Conservation (phyloP, 768 basidiomycete species). For the Termitomyces sp. region DNA sequence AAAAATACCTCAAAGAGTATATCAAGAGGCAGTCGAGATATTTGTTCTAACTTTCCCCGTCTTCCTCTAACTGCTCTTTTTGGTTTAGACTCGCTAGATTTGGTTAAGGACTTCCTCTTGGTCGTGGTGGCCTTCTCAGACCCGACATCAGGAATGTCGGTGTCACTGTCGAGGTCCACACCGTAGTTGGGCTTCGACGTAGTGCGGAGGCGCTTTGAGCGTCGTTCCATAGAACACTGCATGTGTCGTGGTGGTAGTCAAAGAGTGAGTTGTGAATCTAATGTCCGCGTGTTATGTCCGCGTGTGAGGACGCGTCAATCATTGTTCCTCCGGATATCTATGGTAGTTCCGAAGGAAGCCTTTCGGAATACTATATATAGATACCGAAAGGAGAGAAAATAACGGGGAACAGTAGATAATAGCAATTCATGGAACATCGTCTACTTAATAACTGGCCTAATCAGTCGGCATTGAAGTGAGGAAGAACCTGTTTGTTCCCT, state of each 20-base stretch:
- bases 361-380: neutral
- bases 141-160: neutral
- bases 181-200: neutral
- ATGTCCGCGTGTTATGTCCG: neutral
- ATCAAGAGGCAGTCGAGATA: conserved; percentile 23
- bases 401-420: neutral
- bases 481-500: conserved; percentile 47
- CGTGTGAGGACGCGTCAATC: neutral
- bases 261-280: neutral
- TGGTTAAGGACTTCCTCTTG: neutral
- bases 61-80: conserved; percentile 14
- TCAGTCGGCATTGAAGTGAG: conserved; percentile 53
- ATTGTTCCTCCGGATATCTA: neutral
- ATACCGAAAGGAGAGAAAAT: neutral
- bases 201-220: neutral
- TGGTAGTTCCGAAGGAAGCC: neutral
- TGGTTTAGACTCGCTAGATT: neutral
- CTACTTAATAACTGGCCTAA: neutral
- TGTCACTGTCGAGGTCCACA: neutral
- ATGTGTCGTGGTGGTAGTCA: neutral
- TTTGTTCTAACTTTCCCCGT: conserved; percentile 17
- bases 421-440: neutral
- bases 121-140: neutral
- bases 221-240: neutral
- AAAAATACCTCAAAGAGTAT: conserved; percentile 11